Evolutionary conservation across 371 early-diverging fungal species (phyloP).

Genomic region (Chytridium lagenaria): DNA sequence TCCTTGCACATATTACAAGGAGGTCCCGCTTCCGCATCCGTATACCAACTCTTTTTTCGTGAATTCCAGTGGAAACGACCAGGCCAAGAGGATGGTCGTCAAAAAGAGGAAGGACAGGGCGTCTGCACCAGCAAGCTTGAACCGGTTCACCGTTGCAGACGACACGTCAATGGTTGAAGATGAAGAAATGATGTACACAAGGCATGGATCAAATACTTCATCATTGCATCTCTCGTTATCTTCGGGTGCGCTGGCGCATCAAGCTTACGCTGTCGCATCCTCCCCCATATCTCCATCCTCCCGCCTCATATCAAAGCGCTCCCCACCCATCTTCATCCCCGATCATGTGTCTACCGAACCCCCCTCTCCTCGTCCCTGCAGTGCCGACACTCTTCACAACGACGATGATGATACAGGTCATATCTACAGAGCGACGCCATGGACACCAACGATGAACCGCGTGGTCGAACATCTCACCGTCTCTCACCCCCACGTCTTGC

Average conservation of each 20-base stretch:
- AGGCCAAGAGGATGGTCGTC: background rate
- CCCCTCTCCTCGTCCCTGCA: no score
- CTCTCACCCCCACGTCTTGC: background rate
- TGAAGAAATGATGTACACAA: no score
- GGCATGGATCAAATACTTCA: no score
- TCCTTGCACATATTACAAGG: conserved; percentile 11
- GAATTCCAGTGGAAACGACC: no score
- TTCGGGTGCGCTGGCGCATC: no score
- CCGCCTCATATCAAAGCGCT: background rate
- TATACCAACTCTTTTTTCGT: background rate
- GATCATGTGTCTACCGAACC: background rate
- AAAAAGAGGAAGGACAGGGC: background rate
- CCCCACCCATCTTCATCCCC: conserved; percentile 10
- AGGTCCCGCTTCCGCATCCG: background rate
- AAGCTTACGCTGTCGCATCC: no score
- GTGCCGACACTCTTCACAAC: background rate
- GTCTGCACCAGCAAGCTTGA: background rate
- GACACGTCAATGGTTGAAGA: no score
- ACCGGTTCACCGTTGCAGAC: background rate
- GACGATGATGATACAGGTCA: background rate
- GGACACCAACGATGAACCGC: background rate
- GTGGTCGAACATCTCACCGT: background rate
- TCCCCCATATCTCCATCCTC: background rate
- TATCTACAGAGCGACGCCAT: no score
- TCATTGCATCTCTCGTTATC: background rate